Conservation (phyloP, 2,329 filamentous ascomycete genomes). For the Exophiala oligosperma region DNA sequence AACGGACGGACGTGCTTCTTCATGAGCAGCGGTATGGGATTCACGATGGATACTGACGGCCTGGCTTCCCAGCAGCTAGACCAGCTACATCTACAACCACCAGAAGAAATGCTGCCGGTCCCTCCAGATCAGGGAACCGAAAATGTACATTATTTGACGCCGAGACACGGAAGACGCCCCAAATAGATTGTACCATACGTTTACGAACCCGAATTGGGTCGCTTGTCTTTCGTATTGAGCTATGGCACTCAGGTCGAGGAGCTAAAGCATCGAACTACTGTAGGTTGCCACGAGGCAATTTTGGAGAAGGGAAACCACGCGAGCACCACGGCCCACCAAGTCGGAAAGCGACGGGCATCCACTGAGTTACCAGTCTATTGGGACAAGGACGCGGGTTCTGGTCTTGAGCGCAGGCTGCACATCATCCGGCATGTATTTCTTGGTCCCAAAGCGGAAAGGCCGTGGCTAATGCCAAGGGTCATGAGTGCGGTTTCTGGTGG, state of each 20-base stretch:
- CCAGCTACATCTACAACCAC: not conserved
- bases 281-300: not conserved
- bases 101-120: not conserved
- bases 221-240: not conserved
- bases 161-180: not conserved
- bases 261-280: too few species aligned
- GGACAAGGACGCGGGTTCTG: not conserved
- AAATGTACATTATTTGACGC: not conserved
- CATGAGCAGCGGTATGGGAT: not conserved
- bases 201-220: not conserved
- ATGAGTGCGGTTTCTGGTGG: not conserved
- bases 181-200: constrained; percentile 5
- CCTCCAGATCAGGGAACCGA: not conserved
- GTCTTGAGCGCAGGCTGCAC: not conserved
- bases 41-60: not conserved
- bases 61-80: not conserved
- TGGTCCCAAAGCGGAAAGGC: too few species aligned
- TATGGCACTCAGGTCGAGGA: too few species aligned
- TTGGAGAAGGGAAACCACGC: not conserved
- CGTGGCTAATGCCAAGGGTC: not conserved
- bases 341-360: not conserved
- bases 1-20: not conserved
- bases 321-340: not conserved
- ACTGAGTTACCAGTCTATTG: not conserved
- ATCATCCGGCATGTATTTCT: not conserved